Evolutionary conservation across 2,329 filamentous ascomycete genomes (phyloP), one percentile per base, ranked within the genome.

Genomic region (Beauveria caledonica): DNA sequence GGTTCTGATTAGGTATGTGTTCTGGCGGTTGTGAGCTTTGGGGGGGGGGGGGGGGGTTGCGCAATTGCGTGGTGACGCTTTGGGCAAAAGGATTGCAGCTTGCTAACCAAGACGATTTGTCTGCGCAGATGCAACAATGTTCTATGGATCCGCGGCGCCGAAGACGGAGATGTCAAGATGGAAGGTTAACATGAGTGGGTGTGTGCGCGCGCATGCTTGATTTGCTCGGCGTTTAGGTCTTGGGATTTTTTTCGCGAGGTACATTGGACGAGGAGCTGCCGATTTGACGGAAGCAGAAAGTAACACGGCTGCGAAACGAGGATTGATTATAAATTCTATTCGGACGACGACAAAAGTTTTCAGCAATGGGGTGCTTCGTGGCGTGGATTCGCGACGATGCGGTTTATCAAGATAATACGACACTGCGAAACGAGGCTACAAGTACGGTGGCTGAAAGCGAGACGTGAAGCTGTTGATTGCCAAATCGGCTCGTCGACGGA

Each of bases 121-220:
- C 5, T 27, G 15, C 29, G 45, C 65, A 91, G 89, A 71, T 95
- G 92, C 77, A 97, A 97, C 77, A 97, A 97, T 71, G 93, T 97
- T n/a, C 81, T 97, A 51, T 97, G 91, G 88, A 93, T 97, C 67
- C 81, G 83, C 65, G 79, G 78, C 57, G 83, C 82, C 54, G 71
- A 77, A 58, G 74, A 77, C 27, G 78, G 73, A 46, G 83, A 85
- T 65, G 78, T 78, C n/a, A 80, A 78, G 65, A 86, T 87, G 82
- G 79, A 82, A 19, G 83, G 74, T 63, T 83, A 68, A 60, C 23
- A 10, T 13, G 17, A 13, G 5, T 7, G 46, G 6, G 46, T 21
- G 46, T 44, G 52, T 33, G 13, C 10, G 52, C 39, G 13, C 7
- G n/a, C n/a, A n/a, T 45, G 48, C 56, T 44, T 49, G 33, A 51